phyloP scores from a whole-genome alignment of 176 grass and related monocot genomes.

The Ampelocalamus luodianensis region DNA sequence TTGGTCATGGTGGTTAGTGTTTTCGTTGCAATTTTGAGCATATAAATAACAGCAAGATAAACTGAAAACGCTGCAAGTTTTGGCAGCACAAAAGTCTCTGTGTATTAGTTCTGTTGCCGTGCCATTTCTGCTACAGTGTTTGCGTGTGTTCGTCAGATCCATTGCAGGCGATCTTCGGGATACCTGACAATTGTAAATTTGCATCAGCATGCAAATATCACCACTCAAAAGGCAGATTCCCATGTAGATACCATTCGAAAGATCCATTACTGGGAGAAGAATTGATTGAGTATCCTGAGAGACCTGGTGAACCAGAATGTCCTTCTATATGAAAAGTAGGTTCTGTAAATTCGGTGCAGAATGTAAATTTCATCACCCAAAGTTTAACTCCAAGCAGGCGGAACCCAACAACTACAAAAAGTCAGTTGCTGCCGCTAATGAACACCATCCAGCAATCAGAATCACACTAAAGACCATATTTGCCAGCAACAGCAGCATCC shows the following conservation, averaged over 20 bases:
- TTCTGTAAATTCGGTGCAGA: slow-evolving; percentile 48
- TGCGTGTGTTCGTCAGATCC: too few species aligned
- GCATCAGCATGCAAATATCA: slow-evolving; percentile 42
- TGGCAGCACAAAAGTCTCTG: accelerated
- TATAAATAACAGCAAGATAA: too few species aligned
- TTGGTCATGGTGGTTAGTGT: too few species aligned
- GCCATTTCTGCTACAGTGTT: too few species aligned
- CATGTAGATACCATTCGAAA: not conserved
- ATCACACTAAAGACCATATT: slow-evolving; percentile 24
- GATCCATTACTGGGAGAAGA: slow-evolving; percentile 10
- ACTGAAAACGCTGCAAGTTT: too few species aligned
- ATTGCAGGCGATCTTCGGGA: too few species aligned
- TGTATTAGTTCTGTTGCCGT: too few species aligned
- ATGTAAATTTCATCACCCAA: slow-evolving; percentile 67
- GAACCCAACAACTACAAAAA: slow-evolving; percentile 20
- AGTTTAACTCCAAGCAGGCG: slow-evolving; percentile 10
- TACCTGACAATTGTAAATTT: slow-evolving; percentile 10
- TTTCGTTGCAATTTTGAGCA: too few species aligned
- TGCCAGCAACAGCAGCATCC: slow-evolving; percentile 40
- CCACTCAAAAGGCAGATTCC: not conserved
- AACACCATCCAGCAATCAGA: slow-evolving; percentile 19
- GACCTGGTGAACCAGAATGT: slow-evolving; percentile 52
- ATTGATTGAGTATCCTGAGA: slow-evolving; percentile 46
- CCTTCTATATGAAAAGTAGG: slow-evolving; percentile 56
- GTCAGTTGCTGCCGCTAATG: slow-evolving; percentile 8